These are phyloP conservation scores for Chytriomyces confervae DNA, from an alignment of 192 early-diverging fungal species.

Conservation along the genomic window DNA sequence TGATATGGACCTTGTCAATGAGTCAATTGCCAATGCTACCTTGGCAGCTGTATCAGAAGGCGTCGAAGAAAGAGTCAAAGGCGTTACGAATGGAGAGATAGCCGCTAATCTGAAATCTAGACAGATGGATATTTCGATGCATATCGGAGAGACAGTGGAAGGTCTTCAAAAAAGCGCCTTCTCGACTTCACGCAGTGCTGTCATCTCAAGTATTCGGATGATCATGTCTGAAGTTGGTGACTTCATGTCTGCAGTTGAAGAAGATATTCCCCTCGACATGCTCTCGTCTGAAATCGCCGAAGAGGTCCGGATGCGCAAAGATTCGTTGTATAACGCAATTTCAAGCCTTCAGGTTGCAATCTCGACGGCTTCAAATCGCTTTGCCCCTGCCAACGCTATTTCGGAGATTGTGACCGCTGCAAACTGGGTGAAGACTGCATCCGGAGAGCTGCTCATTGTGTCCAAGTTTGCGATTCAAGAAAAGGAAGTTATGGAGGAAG, in stretches of 20 bases:
- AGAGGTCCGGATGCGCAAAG: constrained; percentile 68
- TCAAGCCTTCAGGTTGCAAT: constrained; percentile 68
- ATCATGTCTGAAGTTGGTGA: constrained; percentile 61
- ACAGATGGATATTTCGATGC: constrained; percentile 27
- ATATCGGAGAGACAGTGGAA: constrained; percentile 31
- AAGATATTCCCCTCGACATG: constrained; percentile 55
- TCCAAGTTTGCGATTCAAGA: constrained; percentile 67
- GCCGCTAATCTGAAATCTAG: constrained; percentile 47
- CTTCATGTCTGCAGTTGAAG: constrained; percentile 54
- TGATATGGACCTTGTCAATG: constrained; percentile 29
- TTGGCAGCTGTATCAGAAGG: not conserved
- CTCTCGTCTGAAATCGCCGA: constrained; percentile 47
- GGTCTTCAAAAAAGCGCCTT: constrained; percentile 32
- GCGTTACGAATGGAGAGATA: constrained; percentile 50
- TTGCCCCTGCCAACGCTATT: constrained; percentile 57
- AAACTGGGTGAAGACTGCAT: constrained; percentile 59
- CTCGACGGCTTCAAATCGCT: constrained; percentile 57
- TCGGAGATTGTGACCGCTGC: constrained; percentile 62
- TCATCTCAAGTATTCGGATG: constrained; percentile 44
- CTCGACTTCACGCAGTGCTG: constrained; percentile 14
- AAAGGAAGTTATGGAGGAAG: constrained; percentile 60
- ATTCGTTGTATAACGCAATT: constrained; percentile 68
- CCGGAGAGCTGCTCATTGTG: constrained; percentile 60
- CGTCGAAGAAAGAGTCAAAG: not conserved
- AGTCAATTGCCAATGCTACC: not conserved